Conservation (phyloP, 1,139 yeast genomes). For the Candida tropicalis region DNA sequence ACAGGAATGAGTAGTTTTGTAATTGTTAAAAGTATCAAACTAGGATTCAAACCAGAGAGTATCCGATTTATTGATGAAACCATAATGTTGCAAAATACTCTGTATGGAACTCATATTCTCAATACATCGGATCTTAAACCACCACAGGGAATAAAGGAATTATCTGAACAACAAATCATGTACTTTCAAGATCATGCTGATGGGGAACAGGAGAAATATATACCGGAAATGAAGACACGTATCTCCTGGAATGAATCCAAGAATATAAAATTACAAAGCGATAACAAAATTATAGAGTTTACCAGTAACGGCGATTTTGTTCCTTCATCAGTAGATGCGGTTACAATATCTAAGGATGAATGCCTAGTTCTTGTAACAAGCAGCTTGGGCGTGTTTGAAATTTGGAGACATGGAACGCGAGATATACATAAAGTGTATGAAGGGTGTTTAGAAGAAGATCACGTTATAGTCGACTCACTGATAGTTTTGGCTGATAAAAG, state of each 20-base stretch:
- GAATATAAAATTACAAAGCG: neutral
- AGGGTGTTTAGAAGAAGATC: neutral
- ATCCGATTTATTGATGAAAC: neutral
- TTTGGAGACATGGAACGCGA: neutral
- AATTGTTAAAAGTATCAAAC: neutral
- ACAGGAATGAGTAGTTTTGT: neutral
- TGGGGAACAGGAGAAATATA: neutral
- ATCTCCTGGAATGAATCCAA: no score
- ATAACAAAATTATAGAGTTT: neutral
- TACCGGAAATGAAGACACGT: neutral
- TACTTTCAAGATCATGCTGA: neutral
- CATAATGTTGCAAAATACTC: neutral
- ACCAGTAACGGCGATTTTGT: neutral
- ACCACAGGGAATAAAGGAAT: neutral
- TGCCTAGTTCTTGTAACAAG: neutral
- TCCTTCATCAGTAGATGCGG: conserved; percentile 1
- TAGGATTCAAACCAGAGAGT: neutral
- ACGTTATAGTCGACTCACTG: neutral
- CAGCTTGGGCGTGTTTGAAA: neutral
- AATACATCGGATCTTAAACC: neutral
- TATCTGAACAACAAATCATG: neutral
- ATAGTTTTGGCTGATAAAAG: neutral
- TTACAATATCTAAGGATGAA: neutral
- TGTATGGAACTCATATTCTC: neutral
- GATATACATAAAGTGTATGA: neutral